These are phyloP conservation scores for Teunomyces gatunensis DNA, from an alignment of 805 yeast genomes.

Conservation along the genomic window DNA sequence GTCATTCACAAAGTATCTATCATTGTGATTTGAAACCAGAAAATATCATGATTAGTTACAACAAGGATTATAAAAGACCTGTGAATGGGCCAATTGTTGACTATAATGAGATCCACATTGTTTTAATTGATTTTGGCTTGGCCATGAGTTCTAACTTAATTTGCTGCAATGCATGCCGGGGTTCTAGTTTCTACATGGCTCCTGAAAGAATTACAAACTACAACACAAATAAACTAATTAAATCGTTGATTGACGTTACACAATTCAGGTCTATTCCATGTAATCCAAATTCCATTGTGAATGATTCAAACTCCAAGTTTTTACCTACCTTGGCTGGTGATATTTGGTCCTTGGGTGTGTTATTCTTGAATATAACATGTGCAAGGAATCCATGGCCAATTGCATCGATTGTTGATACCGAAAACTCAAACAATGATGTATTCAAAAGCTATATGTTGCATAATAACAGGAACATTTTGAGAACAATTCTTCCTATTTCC, in stretches of 20 bases:
- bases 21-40: conserved; percentile 46
- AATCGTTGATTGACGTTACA: conserved; percentile 28
- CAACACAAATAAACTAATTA: conserved; percentile 26
- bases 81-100: conserved; percentile 20
- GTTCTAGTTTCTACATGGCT: conserved; percentile 89
- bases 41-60: conserved; percentile 37
- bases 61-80: conserved; percentile 23
- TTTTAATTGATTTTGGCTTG: conserved; percentile 86
- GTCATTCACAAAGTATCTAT: conserved; percentile 29
- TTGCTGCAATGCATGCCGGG: conserved; percentile 74
- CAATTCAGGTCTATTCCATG: conserved; percentile 18
- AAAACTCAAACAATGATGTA: conserved; percentile 39
- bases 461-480: conserved; percentile 45
- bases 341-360: conserved; percentile 83
- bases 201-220: conserved; percentile 71
- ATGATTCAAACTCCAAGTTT: conserved; percentile 27
- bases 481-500: conserved; percentile 72
- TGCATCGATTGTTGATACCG: conserved; percentile 60
- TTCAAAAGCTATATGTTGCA: conserved; percentile 62
- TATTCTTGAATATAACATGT: conserved; percentile 75
- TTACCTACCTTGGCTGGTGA: conserved; percentile 78
- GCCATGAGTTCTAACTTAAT: conserved; percentile 61
- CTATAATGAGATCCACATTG: conserved; percentile 51
- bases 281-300: conserved; percentile 11
- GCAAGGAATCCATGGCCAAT: conserved; percentile 90